Conservation (phyloP, 2,329 filamentous ascomycete genomes). For the Fusarium pseudograminearum region DNA sequence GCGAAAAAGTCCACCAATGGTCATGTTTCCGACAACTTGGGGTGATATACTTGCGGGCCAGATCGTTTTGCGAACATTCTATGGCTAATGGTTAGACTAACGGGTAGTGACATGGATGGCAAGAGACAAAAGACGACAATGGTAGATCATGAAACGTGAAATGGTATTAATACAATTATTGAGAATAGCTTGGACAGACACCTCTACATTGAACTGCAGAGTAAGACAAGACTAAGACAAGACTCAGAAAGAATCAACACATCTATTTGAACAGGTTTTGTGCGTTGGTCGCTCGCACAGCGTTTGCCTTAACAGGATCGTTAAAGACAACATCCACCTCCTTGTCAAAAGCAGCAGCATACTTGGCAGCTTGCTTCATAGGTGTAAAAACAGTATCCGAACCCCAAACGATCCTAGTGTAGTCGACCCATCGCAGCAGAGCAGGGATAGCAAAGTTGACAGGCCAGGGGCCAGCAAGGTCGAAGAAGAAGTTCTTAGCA, state of each 20-base stretch:
- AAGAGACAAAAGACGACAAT: neutral
- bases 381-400: slow-evolving; percentile 27
- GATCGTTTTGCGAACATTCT: too few species aligned
- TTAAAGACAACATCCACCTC: slow-evolving; percentile 1
- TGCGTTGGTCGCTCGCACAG: slow-evolving; percentile 15
- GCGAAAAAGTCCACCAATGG: slow-evolving; percentile 15
- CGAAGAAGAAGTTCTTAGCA: slow-evolving; percentile 10
- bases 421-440: slow-evolving; percentile 21
- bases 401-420: slow-evolving; percentile 20
- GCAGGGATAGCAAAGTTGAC: slow-evolving; percentile 19
- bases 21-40: too few species aligned
- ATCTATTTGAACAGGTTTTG: slow-evolving; percentile 4
- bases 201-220: too few species aligned
- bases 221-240: too few species aligned
- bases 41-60: too few species aligned
- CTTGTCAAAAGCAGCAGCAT: slow-evolving; percentile 19
- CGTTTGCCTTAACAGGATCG: slow-evolving; percentile 9
- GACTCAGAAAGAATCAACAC: too few species aligned
- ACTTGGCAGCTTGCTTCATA: slow-evolving; percentile 10
- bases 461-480: slow-evolving; percentile 20
- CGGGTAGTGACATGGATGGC: neutral
- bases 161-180: neutral
- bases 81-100: too few species aligned
- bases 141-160: neutral
- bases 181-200: neutral